phyloP scores from a whole-genome alignment of 2,329 filamentous ascomycete species.

The Aspergillus alliaceus region DNA sequence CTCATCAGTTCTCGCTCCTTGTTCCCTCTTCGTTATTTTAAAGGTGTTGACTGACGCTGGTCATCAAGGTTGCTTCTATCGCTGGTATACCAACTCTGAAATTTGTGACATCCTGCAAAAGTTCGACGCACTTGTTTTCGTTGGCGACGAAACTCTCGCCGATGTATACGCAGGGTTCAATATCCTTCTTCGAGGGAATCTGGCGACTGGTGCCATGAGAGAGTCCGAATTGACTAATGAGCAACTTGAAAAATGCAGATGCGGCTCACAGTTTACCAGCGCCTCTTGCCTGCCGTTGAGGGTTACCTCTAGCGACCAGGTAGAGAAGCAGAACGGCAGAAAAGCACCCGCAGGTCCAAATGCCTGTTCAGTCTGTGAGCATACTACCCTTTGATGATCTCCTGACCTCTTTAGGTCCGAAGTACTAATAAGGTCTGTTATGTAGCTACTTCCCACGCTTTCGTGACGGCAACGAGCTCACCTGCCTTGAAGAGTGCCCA shows the following conservation, averaged over 20 bases:
- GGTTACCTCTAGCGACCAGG: constrained; percentile 28
- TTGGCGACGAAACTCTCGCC: constrained; percentile 42
- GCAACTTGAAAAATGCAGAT: constrained; percentile 35
- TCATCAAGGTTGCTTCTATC: constrained; percentile 41
- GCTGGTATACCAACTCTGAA: constrained; percentile 43
- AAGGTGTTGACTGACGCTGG: constrained; percentile 10
- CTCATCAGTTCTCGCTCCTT: neutral
- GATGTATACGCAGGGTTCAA: constrained; percentile 48
- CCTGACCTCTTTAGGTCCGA: neutral
- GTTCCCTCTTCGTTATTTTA: neutral
- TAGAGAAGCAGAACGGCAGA: constrained; percentile 12
- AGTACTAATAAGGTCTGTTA: constrained; percentile 6
- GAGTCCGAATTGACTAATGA: constrained; percentile 39
- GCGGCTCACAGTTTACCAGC: constrained; percentile 43
- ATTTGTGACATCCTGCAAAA: constrained; percentile 47
- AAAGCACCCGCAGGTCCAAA: constrained; percentile 16
- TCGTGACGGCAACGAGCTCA: constrained; percentile 33
- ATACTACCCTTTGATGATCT: neutral
- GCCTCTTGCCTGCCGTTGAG: constrained; percentile 28
- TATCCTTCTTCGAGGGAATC: constrained; percentile 44
- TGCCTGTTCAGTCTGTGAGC: constrained; percentile 22
- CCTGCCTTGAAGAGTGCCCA: constrained; percentile 29
- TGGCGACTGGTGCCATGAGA: constrained; percentile 40
- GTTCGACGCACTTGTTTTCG: constrained; percentile 43
- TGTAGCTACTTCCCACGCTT: constrained; percentile 38